Conservation (phyloP, 73 alveolate species). For the Paramecium primaurelia region DNA sequence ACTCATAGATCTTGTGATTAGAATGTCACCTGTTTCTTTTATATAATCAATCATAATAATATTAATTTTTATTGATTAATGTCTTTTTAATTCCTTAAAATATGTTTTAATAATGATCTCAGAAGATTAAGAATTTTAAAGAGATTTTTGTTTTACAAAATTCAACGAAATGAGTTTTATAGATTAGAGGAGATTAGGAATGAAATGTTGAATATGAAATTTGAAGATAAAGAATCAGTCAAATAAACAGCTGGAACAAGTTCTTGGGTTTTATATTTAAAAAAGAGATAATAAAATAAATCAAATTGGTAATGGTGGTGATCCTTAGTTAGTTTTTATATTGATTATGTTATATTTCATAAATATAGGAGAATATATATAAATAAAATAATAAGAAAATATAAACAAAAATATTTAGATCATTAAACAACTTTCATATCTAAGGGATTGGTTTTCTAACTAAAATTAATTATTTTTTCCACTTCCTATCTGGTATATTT, state of each 20-base stretch:
- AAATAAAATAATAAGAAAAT: background rate
- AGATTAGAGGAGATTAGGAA: background rate
- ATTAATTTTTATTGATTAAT: slow-evolving; percentile 2
- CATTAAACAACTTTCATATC: background rate
- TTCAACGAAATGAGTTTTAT: background rate
- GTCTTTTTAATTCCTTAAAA: slow-evolving; percentile 6
- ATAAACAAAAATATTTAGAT: background rate
- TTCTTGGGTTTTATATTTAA: background rate
- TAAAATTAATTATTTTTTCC: background rate
- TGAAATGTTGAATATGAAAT: background rate
- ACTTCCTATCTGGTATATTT: background rate
- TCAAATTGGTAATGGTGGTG: background rate
- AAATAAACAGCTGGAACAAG: background rate
- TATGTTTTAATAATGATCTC: background rate
- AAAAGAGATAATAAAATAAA: background rate
- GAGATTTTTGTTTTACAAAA: background rate
- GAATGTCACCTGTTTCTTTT: background rate
- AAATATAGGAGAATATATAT: background rate
- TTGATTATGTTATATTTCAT: background rate
- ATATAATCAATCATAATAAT: background rate
- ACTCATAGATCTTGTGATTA: background rate
- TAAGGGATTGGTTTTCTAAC: background rate
- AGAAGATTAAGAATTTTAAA: background rate
- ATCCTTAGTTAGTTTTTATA: background rate
- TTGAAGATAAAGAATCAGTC: background rate